phyloP scores from a whole-genome alignment of 2,329 filamentous ascomycete genomes.

The Metarhizium sp. region DNA sequence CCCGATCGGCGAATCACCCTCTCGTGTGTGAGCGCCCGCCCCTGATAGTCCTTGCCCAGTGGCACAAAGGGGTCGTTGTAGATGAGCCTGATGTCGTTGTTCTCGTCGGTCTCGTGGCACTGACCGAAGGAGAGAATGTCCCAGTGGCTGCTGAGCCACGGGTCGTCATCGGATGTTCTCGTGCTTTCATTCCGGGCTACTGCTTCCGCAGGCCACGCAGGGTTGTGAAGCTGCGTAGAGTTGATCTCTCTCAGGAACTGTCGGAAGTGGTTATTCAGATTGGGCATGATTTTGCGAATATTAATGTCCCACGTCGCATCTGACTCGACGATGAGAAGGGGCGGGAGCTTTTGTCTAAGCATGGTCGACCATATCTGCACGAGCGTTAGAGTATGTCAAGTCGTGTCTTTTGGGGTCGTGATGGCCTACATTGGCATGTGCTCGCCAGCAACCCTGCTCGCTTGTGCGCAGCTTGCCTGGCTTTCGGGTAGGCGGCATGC shows the following conservation, averaged over 20 bases:
- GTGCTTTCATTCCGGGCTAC: not conserved
- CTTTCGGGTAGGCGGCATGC: conserved; percentile 15
- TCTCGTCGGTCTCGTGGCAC: not conserved
- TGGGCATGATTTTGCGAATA: conserved; percentile 14
- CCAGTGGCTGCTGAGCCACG: conserved; percentile 1
- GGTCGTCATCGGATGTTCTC: not conserved
- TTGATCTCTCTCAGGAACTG: not conserved
- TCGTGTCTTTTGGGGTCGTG: not conserved
- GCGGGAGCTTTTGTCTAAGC: conserved; percentile 11
- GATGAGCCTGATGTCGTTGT: conserved; percentile 4
- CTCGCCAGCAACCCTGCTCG: conserved; percentile 17
- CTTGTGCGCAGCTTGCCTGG: conserved; percentile 9
- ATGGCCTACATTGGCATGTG: conserved; percentile 18
- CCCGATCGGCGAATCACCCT: conserved; percentile 15
- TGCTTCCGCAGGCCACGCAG: not conserved
- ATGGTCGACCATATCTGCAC: conserved; percentile 17
- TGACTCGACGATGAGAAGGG: conserved; percentile 18
- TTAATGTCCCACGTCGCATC: conserved; percentile 20
- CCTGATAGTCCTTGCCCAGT: conserved; percentile 9
- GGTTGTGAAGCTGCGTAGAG: not conserved
- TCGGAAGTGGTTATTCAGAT: conserved; percentile 8
- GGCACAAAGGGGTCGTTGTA: conserved; percentile 12
- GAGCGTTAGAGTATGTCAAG: not conserved
- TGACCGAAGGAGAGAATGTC: conserved; percentile 1
- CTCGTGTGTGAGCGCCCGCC: conserved; percentile 10